Evolutionary conservation across 768 basidiomycete species (phyloP).

Genomic region (Mycena kentingensis): DNA sequence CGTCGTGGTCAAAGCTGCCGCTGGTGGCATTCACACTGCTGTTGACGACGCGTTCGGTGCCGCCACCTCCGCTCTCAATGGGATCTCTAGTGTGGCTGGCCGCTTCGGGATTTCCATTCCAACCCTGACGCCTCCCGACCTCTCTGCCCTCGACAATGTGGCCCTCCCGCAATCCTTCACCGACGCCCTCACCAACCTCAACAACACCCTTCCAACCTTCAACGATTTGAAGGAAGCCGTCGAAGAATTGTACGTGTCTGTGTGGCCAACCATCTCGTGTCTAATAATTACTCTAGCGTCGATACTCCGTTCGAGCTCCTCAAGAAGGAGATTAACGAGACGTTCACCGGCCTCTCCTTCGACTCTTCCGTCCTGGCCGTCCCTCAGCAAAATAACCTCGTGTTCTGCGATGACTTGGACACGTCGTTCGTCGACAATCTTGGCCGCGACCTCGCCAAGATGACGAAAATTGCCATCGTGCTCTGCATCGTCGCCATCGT

Average conservation of each 20-base stretch:
- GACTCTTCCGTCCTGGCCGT: slow-evolving; percentile 75
- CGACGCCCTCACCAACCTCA: slow-evolving; percentile 72
- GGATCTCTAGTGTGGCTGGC: slow-evolving; percentile 58
- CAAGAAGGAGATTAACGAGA: slow-evolving; percentile 88
- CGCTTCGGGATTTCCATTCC: slow-evolving; percentile 71
- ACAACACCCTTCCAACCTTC: slow-evolving; percentile 77
- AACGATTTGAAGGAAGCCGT: slow-evolving; percentile 70
- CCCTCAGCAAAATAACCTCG: slow-evolving; percentile 65
- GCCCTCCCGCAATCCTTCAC: slow-evolving; percentile 79
- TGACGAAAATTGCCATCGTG: slow-evolving; percentile 76
- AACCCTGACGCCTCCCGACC: slow-evolving; percentile 72
- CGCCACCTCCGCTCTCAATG: slow-evolving; percentile 69
- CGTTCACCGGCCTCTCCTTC: slow-evolving; percentile 73
- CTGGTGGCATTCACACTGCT: slow-evolving; percentile 61
- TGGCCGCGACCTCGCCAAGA: slow-evolving; percentile 73
- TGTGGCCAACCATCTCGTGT: not conserved
- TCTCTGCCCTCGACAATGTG: slow-evolving; percentile 74
- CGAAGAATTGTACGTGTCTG: slow-evolving; percentile 60
- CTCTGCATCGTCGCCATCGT: slow-evolving; percentile 74
- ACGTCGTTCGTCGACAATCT: slow-evolving; percentile 85
- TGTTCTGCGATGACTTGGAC: slow-evolving; percentile 81
- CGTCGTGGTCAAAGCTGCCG: slow-evolving; percentile 58
- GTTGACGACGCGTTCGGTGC: slow-evolving; percentile 71
- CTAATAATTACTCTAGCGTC: slow-evolving; percentile 47
- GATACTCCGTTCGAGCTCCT: slow-evolving; percentile 86